Base-by-base conservation (phyloP, 306 rosid genomes). In the Dalbergia oliveri region DNA sequence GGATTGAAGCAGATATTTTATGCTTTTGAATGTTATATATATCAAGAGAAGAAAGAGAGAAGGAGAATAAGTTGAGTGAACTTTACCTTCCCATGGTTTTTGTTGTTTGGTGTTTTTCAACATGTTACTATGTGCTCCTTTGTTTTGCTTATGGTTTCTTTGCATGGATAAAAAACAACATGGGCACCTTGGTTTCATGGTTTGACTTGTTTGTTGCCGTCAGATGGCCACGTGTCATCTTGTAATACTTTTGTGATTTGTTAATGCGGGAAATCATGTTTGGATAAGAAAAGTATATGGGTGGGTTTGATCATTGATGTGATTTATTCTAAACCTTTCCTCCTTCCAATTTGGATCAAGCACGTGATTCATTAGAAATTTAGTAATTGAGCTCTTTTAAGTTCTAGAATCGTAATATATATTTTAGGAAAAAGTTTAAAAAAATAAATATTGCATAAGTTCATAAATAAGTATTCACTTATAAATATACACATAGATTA, bases 41-140 rank as follows among this genome's bases (percentile, higher is more conserved):
- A 1, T 37, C 41, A 37, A 26, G 21, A 66, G 58, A 13, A 54
- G 85, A 64, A 54, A 49, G 9, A 53, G 31, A 26, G 31, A 21
- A 26, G 31, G 31, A 8, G 14, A 6, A 10, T 35, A 4, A 41
- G 70, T 12, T 1, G 21, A 80, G 66, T 23, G 60, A 82, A 63
- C 34, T 69, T 71, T 77, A 19, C 12, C 74, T 50, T 56, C 57
- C 82, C 82, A 50, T 77, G 86, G 79, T 71, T 71, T 83, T 82
- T 82, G 76, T 31, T 49, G 47, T 54, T 4, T 43, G 69, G 37
- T 71, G 0, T 76, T 77, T 77, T 76, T 61, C 56, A 51, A 63
- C 12, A 3, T 13, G 63, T 83, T 83, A 11, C 82, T 43, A 21
- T 77, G 86, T 83, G 86, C 86, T 45, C 75, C 75, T 71, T 65